These are phyloP conservation scores for Boletus pseudo-olivaceus DNA, from an alignment of 768 basidiomycete species.

Conservation along the genomic window DNA sequence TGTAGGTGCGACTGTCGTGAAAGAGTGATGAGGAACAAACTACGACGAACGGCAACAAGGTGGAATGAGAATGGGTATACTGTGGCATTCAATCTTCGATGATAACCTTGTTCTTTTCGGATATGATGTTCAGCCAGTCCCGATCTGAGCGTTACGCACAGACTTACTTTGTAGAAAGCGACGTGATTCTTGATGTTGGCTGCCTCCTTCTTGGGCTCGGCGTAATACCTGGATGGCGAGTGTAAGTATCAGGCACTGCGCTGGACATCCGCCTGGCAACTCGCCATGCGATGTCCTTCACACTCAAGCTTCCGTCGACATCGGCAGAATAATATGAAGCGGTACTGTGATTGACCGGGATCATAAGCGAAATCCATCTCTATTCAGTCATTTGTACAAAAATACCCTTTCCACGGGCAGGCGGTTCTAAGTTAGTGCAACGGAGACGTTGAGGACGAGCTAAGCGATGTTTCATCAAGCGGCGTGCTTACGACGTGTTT, in stretches of 20 bases:
- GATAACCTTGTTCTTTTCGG: slow-evolving; percentile 18
- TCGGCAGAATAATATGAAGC: slow-evolving; percentile 65
- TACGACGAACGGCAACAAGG: neutral
- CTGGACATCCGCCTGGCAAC: slow-evolving; percentile 12
- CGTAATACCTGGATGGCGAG: slow-evolving; percentile 57
- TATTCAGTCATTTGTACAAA: neutral
- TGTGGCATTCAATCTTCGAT: slow-evolving; percentile 13
- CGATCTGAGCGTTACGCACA: neutral
- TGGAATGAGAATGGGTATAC: neutral
- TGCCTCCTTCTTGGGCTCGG: slow-evolving; percentile 52
- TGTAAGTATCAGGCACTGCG: neutral
- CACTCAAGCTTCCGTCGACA: slow-evolving; percentile 43
- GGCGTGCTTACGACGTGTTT: slow-evolving; percentile 43
- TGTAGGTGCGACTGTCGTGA: neutral
- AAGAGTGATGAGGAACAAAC: neutral
- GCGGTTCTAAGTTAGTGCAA: slow-evolving; percentile 36
- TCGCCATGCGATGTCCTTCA: slow-evolving; percentile 67
- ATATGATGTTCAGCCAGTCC: neutral
- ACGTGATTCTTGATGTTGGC: slow-evolving; percentile 61
- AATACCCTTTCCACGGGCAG: slow-evolving; percentile 77
- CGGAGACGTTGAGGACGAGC: slow-evolving; percentile 1
- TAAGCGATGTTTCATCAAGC: neutral
- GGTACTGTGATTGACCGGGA: slow-evolving; percentile 34
- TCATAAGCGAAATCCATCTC: neutral
- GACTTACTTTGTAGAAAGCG: slow-evolving; percentile 75